Conservation (phyloP, 129 eudicot species). For the sunflower (Helianthus annuus) region DNA sequence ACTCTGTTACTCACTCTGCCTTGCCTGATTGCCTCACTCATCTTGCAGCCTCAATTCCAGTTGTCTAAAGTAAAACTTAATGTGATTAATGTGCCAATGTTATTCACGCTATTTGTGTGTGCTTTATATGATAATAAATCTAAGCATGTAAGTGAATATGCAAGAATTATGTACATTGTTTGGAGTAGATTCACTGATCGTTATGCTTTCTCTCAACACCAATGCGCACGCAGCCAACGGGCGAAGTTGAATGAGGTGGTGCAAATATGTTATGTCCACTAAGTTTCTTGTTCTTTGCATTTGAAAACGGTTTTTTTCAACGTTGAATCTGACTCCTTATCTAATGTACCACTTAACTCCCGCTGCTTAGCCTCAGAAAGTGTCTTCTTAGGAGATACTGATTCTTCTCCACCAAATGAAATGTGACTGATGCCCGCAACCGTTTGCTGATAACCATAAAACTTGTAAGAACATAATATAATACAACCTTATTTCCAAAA, state of each 20-base stretch:
- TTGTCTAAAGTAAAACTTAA: background rate
- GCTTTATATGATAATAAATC: background rate
- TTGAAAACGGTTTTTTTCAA: slow-evolving; percentile 84
- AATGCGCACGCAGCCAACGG: slow-evolving; percentile 72
- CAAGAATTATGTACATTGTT: slow-evolving; percentile 42
- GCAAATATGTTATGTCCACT: slow-evolving; percentile 91
- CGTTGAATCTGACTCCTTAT: slow-evolving; percentile 65
- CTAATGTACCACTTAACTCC: slow-evolving; percentile 80
- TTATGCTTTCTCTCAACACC: slow-evolving; percentile 77
- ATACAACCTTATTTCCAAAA: background rate
- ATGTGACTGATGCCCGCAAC: slow-evolving; percentile 86
- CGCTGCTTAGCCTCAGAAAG: slow-evolving; percentile 88
- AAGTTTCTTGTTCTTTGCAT: slow-evolving; percentile 87
- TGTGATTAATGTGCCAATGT: background rate
- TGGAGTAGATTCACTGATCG: slow-evolving; percentile 65
- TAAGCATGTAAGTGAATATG: background rate
- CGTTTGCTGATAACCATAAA: slow-evolving; percentile 58
- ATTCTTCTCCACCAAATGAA: slow-evolving; percentile 81
- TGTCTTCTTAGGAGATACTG: slow-evolving; percentile 82
- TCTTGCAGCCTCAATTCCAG: no score
- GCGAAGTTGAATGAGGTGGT: slow-evolving; percentile 92
- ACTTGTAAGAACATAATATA: slow-evolving; percentile 4
- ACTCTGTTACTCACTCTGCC: background rate
- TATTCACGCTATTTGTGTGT: background rate
- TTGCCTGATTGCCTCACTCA: background rate